These are phyloP conservation scores for Microbotryomycetes sp. DNA, from an alignment of 1,284 basidiomycete genomes.

Conservation along the genomic window DNA sequence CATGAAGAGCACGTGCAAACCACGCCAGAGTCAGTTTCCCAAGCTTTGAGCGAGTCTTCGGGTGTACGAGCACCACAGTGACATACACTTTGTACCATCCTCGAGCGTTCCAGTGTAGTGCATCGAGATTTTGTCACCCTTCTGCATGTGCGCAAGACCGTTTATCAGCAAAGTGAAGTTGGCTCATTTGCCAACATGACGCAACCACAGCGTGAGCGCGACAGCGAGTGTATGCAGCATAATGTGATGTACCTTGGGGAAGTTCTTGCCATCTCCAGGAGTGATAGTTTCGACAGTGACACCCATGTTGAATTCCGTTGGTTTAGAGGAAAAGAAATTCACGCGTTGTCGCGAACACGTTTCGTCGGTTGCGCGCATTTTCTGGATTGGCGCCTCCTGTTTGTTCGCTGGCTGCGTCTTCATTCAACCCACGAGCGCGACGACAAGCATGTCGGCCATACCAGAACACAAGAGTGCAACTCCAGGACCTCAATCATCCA, in stretches of 20 bases:
- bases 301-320: constrained; percentile 4
- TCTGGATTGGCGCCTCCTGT: too few relatives aligned
- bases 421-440: too few relatives aligned
- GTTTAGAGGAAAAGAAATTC: not conserved
- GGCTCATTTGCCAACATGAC: too few relatives aligned
- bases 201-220: too few relatives aligned
- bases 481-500: too few relatives aligned
- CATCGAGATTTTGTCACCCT: constrained; percentile 27
- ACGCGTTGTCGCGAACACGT: not conserved
- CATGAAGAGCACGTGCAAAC: too few relatives aligned
- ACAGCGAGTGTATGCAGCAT: not conserved
- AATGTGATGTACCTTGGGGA: constrained; percentile 33
- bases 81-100: constrained; percentile 17
- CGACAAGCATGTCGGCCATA: not conserved
- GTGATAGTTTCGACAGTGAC: constrained; percentile 41
- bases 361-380: too few relatives aligned
- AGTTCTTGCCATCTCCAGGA: constrained; percentile 42
- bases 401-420: too few relatives aligned
- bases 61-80: too few relatives aligned
- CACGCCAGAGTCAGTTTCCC: constrained; percentile 22
- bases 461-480: too few relatives aligned
- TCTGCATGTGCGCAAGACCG: not conserved
- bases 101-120: constrained; percentile 21
- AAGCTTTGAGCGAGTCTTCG: not conserved
- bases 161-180: too few relatives aligned